These are phyloP conservation scores for Rutstroemia sp. DNA, from an alignment of 2,329 filamentous ascomycete genomes.

Conservation along the genomic window DNA sequence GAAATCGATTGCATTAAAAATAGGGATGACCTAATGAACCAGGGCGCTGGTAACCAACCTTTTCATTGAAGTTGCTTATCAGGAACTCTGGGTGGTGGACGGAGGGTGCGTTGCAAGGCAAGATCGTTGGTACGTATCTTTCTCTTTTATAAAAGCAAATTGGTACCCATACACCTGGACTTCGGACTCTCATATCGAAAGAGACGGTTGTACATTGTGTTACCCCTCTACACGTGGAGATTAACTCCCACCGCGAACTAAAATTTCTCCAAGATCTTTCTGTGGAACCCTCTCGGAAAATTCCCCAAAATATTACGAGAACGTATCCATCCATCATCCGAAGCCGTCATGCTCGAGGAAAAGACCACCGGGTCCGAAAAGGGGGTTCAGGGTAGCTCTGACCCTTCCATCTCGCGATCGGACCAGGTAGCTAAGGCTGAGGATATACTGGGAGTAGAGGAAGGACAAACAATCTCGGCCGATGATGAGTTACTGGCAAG, in stretches of 20 bases:
- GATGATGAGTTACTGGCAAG: conserved; percentile 26
- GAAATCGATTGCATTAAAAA: neutral
- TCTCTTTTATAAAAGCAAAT: conserved; percentile 1
- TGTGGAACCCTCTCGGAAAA: neutral
- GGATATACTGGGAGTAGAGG: conserved; percentile 10
- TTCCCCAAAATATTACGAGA: too few species aligned
- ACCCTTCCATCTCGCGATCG: neutral
- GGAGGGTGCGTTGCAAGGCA: neutral
- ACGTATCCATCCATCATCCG: neutral
- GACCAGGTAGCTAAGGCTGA: neutral
- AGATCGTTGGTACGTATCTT: neutral
- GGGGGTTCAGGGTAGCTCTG: neutral
- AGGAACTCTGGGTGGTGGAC: neutral
- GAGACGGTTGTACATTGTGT: neutral
- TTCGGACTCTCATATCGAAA: neutral
- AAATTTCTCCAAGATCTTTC: neutral
- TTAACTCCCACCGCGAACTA: too few species aligned
- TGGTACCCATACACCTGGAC: neutral
- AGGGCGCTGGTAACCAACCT: neutral
- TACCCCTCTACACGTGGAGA: neutral
- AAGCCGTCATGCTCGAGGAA: neutral
- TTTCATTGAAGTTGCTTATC: neutral
- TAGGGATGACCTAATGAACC: neutral
- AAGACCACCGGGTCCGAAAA: neutral
- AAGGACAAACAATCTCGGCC: conserved; percentile 9